Evolutionary conservation across 2,329 filamentous ascomycete genomes (phyloP).

Genomic region (Fusarium aywerte): DNA sequence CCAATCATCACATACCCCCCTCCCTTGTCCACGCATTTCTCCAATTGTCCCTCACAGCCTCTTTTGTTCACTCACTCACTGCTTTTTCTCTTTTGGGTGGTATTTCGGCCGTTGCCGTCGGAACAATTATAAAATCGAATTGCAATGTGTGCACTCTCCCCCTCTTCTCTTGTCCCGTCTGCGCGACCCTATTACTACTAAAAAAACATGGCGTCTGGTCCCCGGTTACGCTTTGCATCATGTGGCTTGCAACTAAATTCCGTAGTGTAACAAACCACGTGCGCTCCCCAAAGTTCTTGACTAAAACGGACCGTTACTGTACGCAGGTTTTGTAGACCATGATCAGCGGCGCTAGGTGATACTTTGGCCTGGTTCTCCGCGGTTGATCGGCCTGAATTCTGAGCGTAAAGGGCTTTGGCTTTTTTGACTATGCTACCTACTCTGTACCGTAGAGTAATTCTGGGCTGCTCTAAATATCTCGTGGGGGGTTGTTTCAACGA

Average conservation of each 20-base stretch:
- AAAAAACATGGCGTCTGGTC: neutral
- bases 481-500: slow-evolving; percentile 5
- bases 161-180: no score
- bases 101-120: slow-evolving; percentile 40
- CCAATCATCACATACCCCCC: slow-evolving; percentile 22
- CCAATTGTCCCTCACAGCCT: slow-evolving; percentile 28
- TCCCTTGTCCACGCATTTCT: slow-evolving; percentile 27
- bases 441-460: no score
- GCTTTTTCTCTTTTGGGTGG: slow-evolving; percentile 17
- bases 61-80: neutral
- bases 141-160: no score
- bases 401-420: neutral
- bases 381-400: slow-evolving; percentile 25
- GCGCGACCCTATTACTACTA: no score
- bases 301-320: neutral
- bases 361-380: slow-evolving; percentile 9
- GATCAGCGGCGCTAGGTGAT: slow-evolving; percentile 2
- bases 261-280: slow-evolving; percentile 18
- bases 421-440: no score
- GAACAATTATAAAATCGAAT: slow-evolving; percentile 1
- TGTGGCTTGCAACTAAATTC: slow-evolving; percentile 5
- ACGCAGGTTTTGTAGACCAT: neutral
- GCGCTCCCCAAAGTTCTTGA: neutral
- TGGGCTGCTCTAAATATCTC: neutral
- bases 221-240: slow-evolving; percentile 23